A percentile compares a stretch with the other conserved stretches of the same genome.
Evolutionary conservation across 176 grass and related monocot genomes (phyloP).

Genomic region (Phyllostachys edulis): DNA sequence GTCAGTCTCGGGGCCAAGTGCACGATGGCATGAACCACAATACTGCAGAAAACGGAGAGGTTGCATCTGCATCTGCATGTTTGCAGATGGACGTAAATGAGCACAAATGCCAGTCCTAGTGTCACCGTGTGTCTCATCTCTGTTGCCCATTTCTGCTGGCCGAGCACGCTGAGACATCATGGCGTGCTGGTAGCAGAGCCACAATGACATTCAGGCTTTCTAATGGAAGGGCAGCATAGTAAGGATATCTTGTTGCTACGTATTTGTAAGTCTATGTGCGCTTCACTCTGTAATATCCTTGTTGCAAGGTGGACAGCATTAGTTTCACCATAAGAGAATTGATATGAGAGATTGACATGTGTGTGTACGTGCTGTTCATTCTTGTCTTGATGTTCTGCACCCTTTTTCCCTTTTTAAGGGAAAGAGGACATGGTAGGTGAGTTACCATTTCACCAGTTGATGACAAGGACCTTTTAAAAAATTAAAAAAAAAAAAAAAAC

Average conservation of each 20-base stretch:
- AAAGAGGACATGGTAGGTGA: conserved; percentile 22
- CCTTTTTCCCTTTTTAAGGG: conserved; percentile 6
- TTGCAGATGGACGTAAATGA: neutral
- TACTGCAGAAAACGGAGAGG: conserved; percentile 18
- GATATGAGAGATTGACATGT: neutral
- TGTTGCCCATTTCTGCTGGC: neutral
- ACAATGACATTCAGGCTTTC: neutral
- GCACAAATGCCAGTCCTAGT: neutral
- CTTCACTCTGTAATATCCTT: neutral
- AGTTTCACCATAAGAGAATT: neutral
- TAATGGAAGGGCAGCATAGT: neutral
- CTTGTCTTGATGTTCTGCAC: too few species aligned
- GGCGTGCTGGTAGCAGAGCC: neutral
- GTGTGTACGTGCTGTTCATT: neutral
- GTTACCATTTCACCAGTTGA: neutral
- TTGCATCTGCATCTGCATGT: neutral
- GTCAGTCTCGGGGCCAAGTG: neutral
- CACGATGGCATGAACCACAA: conserved; percentile 2
- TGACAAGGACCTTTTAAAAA: too few species aligned
- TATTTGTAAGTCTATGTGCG: neutral
- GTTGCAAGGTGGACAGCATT: neutral
- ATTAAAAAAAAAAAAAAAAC: too few species aligned
- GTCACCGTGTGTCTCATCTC: neutral
- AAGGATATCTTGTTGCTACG: neutral
- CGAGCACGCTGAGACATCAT: neutral